Evolutionary conservation across 1,139 yeast genomes (phyloP), one percentile per base, ranked within the genome.

Genomic region (Geotrichum klebahnii): DNA sequence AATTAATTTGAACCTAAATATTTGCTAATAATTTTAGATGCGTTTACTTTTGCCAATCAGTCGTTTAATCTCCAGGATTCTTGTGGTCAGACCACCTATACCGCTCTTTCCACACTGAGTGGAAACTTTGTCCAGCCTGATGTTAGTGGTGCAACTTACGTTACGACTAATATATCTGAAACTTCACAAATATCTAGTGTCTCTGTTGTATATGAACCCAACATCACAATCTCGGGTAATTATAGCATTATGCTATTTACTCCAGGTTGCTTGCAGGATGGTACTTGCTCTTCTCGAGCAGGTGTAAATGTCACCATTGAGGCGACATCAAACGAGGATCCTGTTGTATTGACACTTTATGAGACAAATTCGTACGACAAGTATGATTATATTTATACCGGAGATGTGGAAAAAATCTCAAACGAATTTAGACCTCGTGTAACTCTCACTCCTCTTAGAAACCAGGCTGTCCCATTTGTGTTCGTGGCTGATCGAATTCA

Each of bases 291-390:
- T 23, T 57, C 70, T 20, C 77, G 99, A 64, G 89, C 95, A 4
- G 78, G 80, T 28, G 92, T 87, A 4, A 85, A 86, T 59, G 96
- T 84, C 0, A 76, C 95, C 0, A 73, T 90, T 2, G 71, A 71
- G 55, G 71, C 73, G 43, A 74, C 77, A 37, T 60, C 61, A 3
- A 63, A 65, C 3, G 61, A 66, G 8, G 76, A 75, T 17, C 69
- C 77, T 0, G 57, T 74, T 1, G 61, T 67, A 69, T 29, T 70
- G 72, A 64, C 41, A 55, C 73, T 89, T 33, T 88, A 79, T 63
- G 97, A 94, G 67, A 88, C 88, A 52, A 92, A 92, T 64, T 73
- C 80, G 37, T 75, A 81, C 53, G 78, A 82, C 52, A 92, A 94
- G 67, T 90, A 86, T 64, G 98, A 94, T 64, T 74, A 76, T 32